phyloP scores from a whole-genome alignment of 2,329 filamentous ascomycete genomes.

The Chrysosphaeria jannelii region DNA sequence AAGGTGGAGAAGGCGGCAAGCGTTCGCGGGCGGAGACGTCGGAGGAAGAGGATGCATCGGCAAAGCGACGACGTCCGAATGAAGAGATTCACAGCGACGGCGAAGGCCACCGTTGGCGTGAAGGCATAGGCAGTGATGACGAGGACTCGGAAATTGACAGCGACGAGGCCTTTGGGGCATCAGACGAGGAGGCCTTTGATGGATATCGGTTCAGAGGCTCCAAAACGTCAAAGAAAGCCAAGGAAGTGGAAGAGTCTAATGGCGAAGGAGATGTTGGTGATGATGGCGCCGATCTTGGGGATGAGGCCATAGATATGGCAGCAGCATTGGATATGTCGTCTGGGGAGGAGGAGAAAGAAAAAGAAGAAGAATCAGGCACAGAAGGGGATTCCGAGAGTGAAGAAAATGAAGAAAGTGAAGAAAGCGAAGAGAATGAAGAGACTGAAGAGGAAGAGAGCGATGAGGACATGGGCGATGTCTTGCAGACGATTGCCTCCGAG shows the following conservation, averaged over 20 bases:
- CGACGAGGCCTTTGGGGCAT: constrained; percentile 63
- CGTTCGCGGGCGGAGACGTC: constrained; percentile 36
- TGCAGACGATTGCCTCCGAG: constrained; percentile 38
- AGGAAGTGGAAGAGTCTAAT: constrained; percentile 15
- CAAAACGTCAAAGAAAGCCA: constrained; percentile 9
- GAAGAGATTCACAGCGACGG: constrained; percentile 55
- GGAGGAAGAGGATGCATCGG: constrained; percentile 20
- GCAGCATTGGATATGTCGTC: constrained; percentile 24
- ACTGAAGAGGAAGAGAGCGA: constrained; percentile 1
- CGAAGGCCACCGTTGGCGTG: constrained; percentile 59
- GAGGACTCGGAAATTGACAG: constrained; percentile 34
- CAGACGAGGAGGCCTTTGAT: constrained; percentile 62
- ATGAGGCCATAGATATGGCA: constrained; percentile 27
- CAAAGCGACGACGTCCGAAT: too few species aligned
- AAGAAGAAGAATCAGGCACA: constrained; percentile 1
- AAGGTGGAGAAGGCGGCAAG: constrained; percentile 22
- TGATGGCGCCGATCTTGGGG: constrained; percentile 21
- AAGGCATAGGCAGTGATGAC: constrained; percentile 31
- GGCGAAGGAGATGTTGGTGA: constrained; percentile 22
- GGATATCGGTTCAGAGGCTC: constrained; percentile 30
- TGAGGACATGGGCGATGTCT: constrained; percentile 13
- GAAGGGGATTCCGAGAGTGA: constrained; percentile 1
- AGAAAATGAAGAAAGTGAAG: constrained; percentile 1
- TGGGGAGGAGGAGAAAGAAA: constrained; percentile 13
- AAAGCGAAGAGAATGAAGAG: background rate